Percentiles rank a stretch among this genome's conserved stretches.
These are phyloP conservation scores for Mycena citricolor DNA, from an alignment of 1,284 basidiomycete species.

Conservation along the genomic window DNA sequence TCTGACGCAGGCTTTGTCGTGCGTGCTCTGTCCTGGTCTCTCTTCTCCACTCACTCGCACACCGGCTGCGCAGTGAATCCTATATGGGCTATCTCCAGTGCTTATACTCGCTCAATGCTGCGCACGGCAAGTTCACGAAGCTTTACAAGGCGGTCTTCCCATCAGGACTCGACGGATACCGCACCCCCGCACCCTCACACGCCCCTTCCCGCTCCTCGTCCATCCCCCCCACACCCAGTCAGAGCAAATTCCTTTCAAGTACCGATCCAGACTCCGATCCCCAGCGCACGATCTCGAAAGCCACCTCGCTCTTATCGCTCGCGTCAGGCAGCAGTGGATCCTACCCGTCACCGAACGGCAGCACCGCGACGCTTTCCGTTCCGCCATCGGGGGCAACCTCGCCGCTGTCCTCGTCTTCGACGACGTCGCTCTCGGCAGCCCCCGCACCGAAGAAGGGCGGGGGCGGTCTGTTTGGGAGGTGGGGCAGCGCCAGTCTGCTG, in stretches of 20 bases:
- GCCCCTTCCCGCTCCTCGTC: slow-evolving; percentile 44
- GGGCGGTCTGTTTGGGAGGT: slow-evolving; percentile 2
- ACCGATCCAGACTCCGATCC: too few relatives aligned
- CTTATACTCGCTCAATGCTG: slow-evolving; percentile 56
- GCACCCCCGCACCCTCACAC: slow-evolving; percentile 48
- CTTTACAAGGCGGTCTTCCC: slow-evolving; percentile 76
- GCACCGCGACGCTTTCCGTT: slow-evolving; percentile 1
- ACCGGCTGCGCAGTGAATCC: slow-evolving; percentile 65
- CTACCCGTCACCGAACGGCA: background rate
- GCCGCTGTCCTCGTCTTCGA: background rate
- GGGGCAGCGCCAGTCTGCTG: slow-evolving; percentile 10
- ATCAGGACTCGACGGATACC: slow-evolving; percentile 54
- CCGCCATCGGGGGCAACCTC: too few relatives aligned
- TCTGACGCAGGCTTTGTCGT: slow-evolving; percentile 69
- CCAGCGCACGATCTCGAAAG: background rate
- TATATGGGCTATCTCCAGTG: slow-evolving; percentile 80
- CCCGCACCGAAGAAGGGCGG: too few relatives aligned
- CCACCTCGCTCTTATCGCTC: slow-evolving; percentile 5
- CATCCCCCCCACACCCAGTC: slow-evolving; percentile 27
- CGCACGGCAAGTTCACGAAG: slow-evolving; percentile 72
- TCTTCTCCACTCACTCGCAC: background rate
- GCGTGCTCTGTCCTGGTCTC: too few relatives aligned
- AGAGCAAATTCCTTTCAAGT: too few relatives aligned
- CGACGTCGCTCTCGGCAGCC: too few relatives aligned
- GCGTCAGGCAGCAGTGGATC: slow-evolving; percentile 3